Evolutionary conservation across 768 basidiomycete genomes (phyloP), one percentile per base, ranked within the genome.

Genomic region (Russula dissimulans): DNA sequence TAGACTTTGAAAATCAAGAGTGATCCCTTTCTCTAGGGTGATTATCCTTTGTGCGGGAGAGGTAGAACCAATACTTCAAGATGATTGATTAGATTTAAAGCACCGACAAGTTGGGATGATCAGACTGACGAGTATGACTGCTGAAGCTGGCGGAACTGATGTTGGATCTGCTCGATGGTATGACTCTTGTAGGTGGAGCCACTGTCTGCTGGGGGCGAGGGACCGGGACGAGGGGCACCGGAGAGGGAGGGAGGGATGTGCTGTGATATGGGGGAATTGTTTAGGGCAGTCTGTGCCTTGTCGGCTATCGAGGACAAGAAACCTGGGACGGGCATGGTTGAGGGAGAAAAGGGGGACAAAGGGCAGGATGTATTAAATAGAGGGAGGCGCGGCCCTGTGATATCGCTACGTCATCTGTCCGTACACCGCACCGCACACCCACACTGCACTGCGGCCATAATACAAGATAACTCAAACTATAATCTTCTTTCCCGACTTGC

Each of bases 401-500:
- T 50, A 50, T 43, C 11, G 41, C 65, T 66, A 66, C 68, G 68
- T 68, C 69, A 70, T 69, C 61, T 12, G 12, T 38, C 9, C 9
- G 2, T 38, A 4, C 36, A 38, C 36, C 36, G 36, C 36, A 38
- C 12, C 9, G 36, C 36, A 12, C 36, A 38, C 1, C 36, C 36
- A 38, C 7, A 38, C 36, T 26, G 22, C 22, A 26, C 22, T 26
- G 22, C 22, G 22, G 12, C 36, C 57, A 65, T 64, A 67, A 64
- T 65, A 67, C 64, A 63, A 69, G 50, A 57, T 59, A 53, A 56
- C 36, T 75, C 76, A 89, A 61, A 89, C 83, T 69, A 82, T 69
- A 56, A 90, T 87, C 78, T 91, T 93, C 79, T 82, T 87, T 67
- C 82, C 80, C 56, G 79, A 71, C 74, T 92, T 93, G 69, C 87